These are phyloP conservation scores for Rutstroemia sp. DNA, from an alignment of 2,329 filamentous ascomycete genomes.

Conservation along the genomic window DNA sequence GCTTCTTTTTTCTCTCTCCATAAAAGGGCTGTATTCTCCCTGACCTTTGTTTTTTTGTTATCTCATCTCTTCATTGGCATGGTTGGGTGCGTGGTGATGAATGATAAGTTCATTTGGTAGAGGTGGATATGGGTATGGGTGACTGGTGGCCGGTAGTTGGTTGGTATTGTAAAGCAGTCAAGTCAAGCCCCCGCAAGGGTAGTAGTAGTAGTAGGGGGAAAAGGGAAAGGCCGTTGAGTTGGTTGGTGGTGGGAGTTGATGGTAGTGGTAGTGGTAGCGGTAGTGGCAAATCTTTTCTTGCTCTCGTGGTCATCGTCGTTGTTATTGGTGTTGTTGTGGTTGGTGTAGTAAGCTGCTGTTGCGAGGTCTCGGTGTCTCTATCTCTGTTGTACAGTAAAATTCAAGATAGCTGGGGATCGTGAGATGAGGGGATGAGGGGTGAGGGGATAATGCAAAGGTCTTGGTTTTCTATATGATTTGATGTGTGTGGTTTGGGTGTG, in stretches of 20 bases:
- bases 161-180: neutral
- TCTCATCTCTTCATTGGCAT: constrained; percentile 1
- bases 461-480: too few species aligned
- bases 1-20: neutral
- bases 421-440: neutral
- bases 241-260: neutral
- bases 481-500: too few species aligned
- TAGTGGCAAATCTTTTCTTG: neutral
- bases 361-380: too few species aligned
- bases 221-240: neutral
- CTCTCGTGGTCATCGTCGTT: neutral
- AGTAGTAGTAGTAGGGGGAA: too few species aligned
- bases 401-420: neutral
- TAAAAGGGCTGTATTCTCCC: neutral
- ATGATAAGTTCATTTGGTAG: neutral
- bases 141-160: neutral
- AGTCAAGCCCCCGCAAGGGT: too few species aligned
- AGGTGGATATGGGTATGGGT: neutral
- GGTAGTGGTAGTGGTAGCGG: too few species aligned
- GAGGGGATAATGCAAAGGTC: neutral
- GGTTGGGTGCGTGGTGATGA: neutral
- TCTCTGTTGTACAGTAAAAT: constrained; percentile 10
- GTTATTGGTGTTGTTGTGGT: neutral
- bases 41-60: neutral
- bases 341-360: too few species aligned